These are phyloP conservation scores for Tetrahymena borealis DNA, from an alignment of 73 alveolate genomes.

Conservation along the genomic window DNA sequence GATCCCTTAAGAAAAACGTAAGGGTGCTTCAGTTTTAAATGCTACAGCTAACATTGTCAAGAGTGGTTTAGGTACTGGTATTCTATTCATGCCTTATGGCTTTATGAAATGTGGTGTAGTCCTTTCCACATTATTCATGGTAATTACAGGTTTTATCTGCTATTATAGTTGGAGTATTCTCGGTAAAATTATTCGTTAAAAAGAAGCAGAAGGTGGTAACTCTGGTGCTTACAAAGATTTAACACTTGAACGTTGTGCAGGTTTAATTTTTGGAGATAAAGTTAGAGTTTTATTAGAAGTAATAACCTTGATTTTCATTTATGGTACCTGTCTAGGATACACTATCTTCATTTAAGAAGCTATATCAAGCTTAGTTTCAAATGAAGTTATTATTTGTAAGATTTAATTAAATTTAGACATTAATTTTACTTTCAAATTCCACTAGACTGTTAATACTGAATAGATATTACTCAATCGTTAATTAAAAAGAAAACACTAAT, in stretches of 20 bases:
- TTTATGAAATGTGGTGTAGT: not conserved
- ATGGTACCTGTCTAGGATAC: not conserved
- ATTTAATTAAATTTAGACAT: not conserved
- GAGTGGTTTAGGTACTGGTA: constrained; percentile 2
- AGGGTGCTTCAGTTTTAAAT: not conserved
- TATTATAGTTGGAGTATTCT: not conserved
- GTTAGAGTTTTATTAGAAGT: not conserved
- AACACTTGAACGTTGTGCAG: not conserved
- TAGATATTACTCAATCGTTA: too few relatives aligned
- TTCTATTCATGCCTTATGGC: not conserved
- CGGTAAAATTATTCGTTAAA: not conserved
- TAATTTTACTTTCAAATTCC: not conserved
- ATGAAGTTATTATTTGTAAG: not conserved
- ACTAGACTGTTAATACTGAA: not conserved
- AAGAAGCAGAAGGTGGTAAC: not conserved
- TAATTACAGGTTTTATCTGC: not conserved
- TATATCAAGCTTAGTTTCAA: not conserved
- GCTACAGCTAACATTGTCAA: not conserved
- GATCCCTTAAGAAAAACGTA: not conserved
- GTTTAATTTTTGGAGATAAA: not conserved
- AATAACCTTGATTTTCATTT: not conserved
- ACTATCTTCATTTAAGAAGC: not conserved
- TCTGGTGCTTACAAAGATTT: not conserved
- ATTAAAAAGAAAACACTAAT: too few relatives aligned
- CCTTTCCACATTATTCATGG: not conserved